Base-by-base conservation (phyloP, 2,329 filamentous ascomycete genomes). In the Tolypocladium paradoxum region DNA sequence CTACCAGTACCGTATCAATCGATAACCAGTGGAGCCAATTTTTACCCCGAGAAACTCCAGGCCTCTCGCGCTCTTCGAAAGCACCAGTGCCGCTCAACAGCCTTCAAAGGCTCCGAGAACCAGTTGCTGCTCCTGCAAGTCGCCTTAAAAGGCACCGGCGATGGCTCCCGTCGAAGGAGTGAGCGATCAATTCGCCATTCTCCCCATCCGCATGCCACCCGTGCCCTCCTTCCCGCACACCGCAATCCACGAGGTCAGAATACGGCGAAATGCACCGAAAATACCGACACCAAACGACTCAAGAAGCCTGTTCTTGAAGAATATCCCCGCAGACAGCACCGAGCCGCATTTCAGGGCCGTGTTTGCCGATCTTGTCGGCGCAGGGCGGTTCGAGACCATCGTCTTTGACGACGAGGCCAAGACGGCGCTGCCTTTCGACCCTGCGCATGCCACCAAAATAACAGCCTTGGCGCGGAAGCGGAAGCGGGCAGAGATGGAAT, bases 241-340 rank as follows among this genome's bases (percentile, higher is more conserved):
- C 45, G 78, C 83, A 54, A 82, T 81, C 49, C 93, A 97, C 72
- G 89, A 91, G 70, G 75, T 97, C 62, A 96, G 96, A 72, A 72
- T 97, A 53, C 88, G 89, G 59, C 83, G 83, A 53, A 91, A 97
- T 70, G 78, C 84, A 47, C 90, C 92, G 56, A 89, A 87, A 70
- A 78, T 88, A 40, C 83, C 88, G 16, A 87, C 86, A 8, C 76
- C 79, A 52, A 79, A 87, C 68, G 87, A 92, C 61, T 74, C 82
- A 18, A 84, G 91, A 61, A 90, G 88, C 56, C 77, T 99, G 20
- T 99, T 96, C 70, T 67, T 95, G n/a, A 87, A 91, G 58, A 97
- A 99, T 63, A 73, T 95, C 1, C 93, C 93, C 7, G 76, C 86
- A 57, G 91, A 96, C 65, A 85, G 89, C 55, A 95, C 89, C 5